These are phyloP conservation scores for Fusarium heterosporum DNA, from an alignment of 2,329 filamentous ascomycete genomes.

Conservation along the genomic window DNA sequence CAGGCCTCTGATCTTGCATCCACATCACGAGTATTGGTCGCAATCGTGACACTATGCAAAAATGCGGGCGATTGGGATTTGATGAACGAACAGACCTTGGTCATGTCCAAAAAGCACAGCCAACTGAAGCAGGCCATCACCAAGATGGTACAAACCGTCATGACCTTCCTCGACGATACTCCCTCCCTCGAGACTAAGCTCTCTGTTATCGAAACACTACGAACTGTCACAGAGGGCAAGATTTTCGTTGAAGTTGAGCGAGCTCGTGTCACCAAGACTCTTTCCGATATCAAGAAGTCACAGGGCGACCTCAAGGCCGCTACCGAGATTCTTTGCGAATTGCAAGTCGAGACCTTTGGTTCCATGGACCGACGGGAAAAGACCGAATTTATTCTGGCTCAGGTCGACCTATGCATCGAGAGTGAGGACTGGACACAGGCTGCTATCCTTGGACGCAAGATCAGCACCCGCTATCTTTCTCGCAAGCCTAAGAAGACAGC, in stretches of 20 bases:
- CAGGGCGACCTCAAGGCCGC: constrained; percentile 93
- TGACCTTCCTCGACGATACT: constrained; percentile 88
- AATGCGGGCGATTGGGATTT: constrained; percentile 91
- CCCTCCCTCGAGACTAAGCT: constrained; percentile 90
- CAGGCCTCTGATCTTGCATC: constrained; percentile 96
- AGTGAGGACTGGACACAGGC: constrained; percentile 97
- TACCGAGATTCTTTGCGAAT: constrained; percentile 92
- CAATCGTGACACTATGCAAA: constrained; percentile 95
- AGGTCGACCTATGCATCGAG: constrained; percentile 94
- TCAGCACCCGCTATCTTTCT: constrained; percentile 91
- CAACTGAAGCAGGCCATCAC: constrained; percentile 99
- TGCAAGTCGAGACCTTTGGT: constrained; percentile 98
- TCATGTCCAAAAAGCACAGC: constrained; percentile 99
- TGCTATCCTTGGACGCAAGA: constrained; percentile 92
- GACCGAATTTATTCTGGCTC: constrained; percentile 97
- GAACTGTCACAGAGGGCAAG: constrained; percentile 98
- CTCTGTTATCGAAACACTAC: constrained; percentile 91
- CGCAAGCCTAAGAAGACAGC: constrained; percentile 91
- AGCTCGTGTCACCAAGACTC: constrained; percentile 91
- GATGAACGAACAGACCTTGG: constrained; percentile 94
- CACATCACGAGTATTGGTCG: constrained; percentile 86
- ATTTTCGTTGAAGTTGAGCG: constrained; percentile 99
- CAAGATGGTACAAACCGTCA: constrained; percentile 98
- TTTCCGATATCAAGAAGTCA: constrained; percentile 97
- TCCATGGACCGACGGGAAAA: constrained; percentile 98